phyloP scores from a whole-genome alignment of 805 yeast genomes.

The Hanseniaspora clermontiae region DNA sequence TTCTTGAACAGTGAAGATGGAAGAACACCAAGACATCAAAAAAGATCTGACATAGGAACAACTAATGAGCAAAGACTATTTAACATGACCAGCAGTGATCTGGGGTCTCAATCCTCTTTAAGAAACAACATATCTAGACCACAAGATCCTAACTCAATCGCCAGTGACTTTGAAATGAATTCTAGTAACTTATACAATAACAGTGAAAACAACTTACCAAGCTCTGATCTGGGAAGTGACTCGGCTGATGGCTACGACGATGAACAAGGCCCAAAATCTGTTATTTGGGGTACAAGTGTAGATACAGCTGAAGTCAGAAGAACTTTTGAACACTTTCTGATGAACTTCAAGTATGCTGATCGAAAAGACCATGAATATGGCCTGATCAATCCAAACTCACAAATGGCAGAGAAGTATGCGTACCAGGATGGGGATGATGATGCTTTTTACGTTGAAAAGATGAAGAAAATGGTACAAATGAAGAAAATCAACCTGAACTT shows the following conservation, averaged over 20 bases:
- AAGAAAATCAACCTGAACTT: constrained; percentile 75
- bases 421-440: constrained; percentile 40
- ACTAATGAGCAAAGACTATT: constrained; percentile 6
- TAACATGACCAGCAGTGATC: constrained; percentile 10
- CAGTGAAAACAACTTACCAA: constrained; percentile 13
- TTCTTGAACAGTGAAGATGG: constrained; percentile 3
- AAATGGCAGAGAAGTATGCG: constrained; percentile 25
- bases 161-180: constrained; percentile 12
- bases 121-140: constrained; percentile 13
- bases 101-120: not conserved
- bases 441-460: constrained; percentile 56
- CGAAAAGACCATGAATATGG: constrained; percentile 38
- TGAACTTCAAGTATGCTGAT: constrained; percentile 69
- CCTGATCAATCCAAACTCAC: constrained; percentile 28
- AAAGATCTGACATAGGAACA: constrained; percentile 7
- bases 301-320: constrained; percentile 78
- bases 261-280: constrained; percentile 57
- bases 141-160: constrained; percentile 17
- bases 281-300: constrained; percentile 97
- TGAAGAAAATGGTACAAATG: constrained; percentile 60
- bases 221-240: constrained; percentile 19
- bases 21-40: constrained; percentile 13
- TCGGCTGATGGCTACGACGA: not conserved
- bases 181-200: constrained; percentile 4
- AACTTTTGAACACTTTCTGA: constrained; percentile 67